These are phyloP conservation scores for Pestalotiopsis sp. DNA, from an alignment of 2,329 filamentous ascomycete species.

Conservation along the genomic window DNA sequence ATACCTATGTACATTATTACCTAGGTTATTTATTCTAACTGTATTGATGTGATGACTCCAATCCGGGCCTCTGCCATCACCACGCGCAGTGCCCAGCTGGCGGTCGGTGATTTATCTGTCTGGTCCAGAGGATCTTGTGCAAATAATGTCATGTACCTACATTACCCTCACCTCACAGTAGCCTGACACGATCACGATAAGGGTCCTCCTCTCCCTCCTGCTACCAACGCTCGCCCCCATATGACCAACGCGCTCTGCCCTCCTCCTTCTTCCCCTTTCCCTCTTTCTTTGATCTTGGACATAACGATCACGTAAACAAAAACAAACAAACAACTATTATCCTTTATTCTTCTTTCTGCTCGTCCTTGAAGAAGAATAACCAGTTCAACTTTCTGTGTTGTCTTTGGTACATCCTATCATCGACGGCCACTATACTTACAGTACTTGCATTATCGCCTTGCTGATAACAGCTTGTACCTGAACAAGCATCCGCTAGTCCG, in stretches of 20 bases:
- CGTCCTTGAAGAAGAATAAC: neutral
- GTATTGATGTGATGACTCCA: neutral
- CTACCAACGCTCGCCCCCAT: conserved; percentile 1
- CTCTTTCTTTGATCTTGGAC: neutral
- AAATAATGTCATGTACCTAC: neutral
- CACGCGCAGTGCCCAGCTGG: conserved; percentile 9
- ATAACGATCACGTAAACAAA: conserved; percentile 1
- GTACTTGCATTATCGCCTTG: conserved; percentile 1
- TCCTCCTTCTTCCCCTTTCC: conserved; percentile 1
- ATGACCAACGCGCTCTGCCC: neutral
- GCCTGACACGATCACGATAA: conserved; percentile 12
- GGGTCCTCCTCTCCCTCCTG: neutral
- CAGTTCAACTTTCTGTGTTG: neutral
- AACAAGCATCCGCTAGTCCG: neutral
- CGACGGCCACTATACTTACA: neutral
- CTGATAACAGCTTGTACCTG: conserved; percentile 6
- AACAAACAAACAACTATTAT: conserved; percentile 3
- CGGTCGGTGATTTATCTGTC: neutral
- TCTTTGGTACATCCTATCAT: neutral
- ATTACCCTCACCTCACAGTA: neutral
- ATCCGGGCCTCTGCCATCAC: neutral
- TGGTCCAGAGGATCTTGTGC: neutral
- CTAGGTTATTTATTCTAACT: neutral
- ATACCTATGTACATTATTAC: neutral
- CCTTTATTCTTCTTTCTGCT: neutral